phyloP scores from a whole-genome alignment of 305 asterid species.

The Solanum hybrid region DNA sequence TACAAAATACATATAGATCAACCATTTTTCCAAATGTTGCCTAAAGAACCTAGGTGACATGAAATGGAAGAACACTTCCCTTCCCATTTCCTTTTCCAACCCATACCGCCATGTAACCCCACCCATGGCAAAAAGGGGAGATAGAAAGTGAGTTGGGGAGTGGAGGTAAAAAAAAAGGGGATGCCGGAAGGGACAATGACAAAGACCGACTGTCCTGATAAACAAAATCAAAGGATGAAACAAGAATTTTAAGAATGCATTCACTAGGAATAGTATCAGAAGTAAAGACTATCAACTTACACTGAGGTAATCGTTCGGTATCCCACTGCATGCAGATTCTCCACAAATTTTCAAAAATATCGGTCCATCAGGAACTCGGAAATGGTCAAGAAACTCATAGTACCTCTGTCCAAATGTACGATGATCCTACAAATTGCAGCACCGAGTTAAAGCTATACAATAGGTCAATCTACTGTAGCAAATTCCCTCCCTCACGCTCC shows the following conservation, averaged over 20 bases:
- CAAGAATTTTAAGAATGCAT: background rate
- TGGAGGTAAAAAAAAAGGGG: background rate
- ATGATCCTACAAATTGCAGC: slow-evolving; percentile 48
- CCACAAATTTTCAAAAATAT: slow-evolving; percentile 81
- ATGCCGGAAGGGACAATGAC: background rate
- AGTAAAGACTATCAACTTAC: slow-evolving; percentile 31
- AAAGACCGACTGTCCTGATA: background rate
- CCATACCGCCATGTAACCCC: background rate
- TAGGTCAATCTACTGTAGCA: background rate
- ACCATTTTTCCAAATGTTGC: background rate
- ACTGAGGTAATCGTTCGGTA: slow-evolving; percentile 65
- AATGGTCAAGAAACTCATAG: slow-evolving; percentile 75
- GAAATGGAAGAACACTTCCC: background rate
- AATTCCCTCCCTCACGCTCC: background rate
- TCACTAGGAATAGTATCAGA: background rate
- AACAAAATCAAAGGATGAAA: background rate
- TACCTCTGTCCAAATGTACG: slow-evolving; percentile 75
- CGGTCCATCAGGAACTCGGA: slow-evolving; percentile 74
- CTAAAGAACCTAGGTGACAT: background rate
- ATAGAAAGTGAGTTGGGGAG: background rate
- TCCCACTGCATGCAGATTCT: slow-evolving; percentile 81
- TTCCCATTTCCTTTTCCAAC: background rate
- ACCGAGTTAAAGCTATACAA: background rate
- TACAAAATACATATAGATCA: background rate
- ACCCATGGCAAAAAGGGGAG: background rate